Conservation (phyloP, 179 eudicot genomes). For the Drosera spatulata region DNA sequence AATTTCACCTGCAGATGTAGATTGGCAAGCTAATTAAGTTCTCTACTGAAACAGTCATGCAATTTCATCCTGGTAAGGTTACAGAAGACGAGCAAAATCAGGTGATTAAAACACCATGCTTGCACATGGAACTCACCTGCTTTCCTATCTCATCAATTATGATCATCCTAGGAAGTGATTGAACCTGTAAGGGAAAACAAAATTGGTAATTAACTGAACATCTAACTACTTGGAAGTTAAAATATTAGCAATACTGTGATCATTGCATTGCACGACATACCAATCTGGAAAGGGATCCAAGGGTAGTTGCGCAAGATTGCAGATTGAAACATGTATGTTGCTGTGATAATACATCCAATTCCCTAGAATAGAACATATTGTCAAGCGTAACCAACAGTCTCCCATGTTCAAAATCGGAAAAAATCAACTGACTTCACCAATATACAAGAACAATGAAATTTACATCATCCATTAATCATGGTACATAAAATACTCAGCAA, state of each 20-base stretch:
- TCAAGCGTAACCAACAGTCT: too few relatives aligned
- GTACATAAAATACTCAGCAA: too few relatives aligned
- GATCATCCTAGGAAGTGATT: slow-evolving; percentile 98
- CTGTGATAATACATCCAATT: slow-evolving; percentile 77
- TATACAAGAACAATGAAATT: too few relatives aligned
- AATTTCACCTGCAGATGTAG: slow-evolving; percentile 48
- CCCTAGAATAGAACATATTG: slow-evolving; percentile 30
- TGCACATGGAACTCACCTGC: slow-evolving; percentile 50
- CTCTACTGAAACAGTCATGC: too few relatives aligned
- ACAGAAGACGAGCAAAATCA: too few relatives aligned
- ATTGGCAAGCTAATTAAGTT: too few relatives aligned
- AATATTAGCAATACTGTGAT: not conserved
- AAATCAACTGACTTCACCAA: too few relatives aligned
- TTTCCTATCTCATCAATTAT: slow-evolving; percentile 94
- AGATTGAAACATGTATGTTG: slow-evolving; percentile 93
- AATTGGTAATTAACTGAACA: not conserved
- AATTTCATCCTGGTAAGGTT: too few relatives aligned
- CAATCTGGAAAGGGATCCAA: slow-evolving; percentile 96
- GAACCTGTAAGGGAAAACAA: slow-evolving; percentile 53
- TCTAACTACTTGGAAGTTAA: not conserved
- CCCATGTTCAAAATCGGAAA: too few relatives aligned
- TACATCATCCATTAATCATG: too few relatives aligned
- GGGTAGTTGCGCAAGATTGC: slow-evolving; percentile 82
- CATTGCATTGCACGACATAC: slow-evolving; percentile 24
- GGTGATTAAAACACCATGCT: too few relatives aligned